phyloP scores from a whole-genome alignment of 257 asterid species.

The Solanum sejunctum region DNA sequence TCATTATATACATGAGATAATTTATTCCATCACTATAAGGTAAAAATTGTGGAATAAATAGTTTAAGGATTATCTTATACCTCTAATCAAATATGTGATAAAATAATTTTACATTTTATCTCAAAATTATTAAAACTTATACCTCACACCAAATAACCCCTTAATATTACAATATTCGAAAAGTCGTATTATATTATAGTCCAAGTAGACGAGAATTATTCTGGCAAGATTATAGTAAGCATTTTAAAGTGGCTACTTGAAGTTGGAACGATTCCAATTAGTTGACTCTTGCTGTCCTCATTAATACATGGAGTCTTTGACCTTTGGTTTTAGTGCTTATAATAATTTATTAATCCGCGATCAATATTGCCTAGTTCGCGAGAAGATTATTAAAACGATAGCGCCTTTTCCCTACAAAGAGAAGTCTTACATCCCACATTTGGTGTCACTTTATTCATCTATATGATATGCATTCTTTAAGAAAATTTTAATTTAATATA shows the following conservation, averaged over 20 bases:
- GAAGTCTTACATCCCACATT: background rate
- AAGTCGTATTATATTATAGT: background rate
- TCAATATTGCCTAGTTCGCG: background rate
- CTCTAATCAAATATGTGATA: too few species aligned
- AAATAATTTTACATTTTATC: too few species aligned
- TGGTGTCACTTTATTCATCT: too few species aligned
- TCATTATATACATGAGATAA: too few species aligned
- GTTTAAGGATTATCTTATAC: too few species aligned
- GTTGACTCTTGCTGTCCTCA: background rate
- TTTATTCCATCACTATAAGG: too few species aligned
- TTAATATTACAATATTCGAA: background rate
- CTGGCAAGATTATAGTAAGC: background rate
- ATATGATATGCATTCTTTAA: too few species aligned
- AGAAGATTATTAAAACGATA: background rate
- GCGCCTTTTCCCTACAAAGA: background rate
- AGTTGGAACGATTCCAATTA: background rate
- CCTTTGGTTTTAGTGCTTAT: background rate
- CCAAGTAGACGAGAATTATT: background rate
- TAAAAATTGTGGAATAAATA: too few species aligned
- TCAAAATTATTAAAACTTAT: too few species aligned
- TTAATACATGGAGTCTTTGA: background rate
- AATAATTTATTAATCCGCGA: background rate
- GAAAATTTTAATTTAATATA: too few species aligned
- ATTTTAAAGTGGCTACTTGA: background rate
- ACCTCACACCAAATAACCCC: too few species aligned